phyloP scores from a whole-genome alignment of 176 grass and related monocot species.

The Carex myosuroides region DNA sequence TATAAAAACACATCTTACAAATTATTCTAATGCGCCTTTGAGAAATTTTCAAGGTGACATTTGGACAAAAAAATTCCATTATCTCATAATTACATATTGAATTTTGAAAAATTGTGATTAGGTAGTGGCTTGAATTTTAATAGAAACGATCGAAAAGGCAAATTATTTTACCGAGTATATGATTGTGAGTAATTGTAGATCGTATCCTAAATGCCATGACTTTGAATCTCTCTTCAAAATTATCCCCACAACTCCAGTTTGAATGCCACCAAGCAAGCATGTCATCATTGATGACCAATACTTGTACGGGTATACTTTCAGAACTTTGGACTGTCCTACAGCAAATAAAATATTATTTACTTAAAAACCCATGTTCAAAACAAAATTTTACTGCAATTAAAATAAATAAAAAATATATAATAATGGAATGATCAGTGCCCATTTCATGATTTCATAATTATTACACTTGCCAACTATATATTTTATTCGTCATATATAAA shows the following conservation, averaged over 20 bases:
- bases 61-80: no score
- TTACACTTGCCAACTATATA: background rate
- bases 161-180: constrained; percentile 35
- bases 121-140: no score
- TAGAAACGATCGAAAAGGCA: no score
- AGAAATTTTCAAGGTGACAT: no score
- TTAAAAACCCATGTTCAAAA: background rate
- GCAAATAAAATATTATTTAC: background rate
- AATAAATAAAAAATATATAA: background rate
- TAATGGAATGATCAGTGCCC: background rate
- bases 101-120: no score
- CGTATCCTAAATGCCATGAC: constrained; percentile 43
- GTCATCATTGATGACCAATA: constrained; percentile 53
- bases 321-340: constrained; percentile 32
- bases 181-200: constrained; percentile 40
- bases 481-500: background rate
- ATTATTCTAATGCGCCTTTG: no score
- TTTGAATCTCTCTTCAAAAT: constrained; percentile 36
- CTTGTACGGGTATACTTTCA: constrained; percentile 58
- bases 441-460: background rate
- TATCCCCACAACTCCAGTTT: constrained; percentile 34
- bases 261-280: constrained; percentile 45
- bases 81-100: background rate
- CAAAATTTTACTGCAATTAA: background rate
- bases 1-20: no score